Percentiles rank a stretch among this genome's conserved stretches.
phyloP scores from a whole-genome alignment of 805 yeast genomes.

The Lachancea meyersii region DNA sequence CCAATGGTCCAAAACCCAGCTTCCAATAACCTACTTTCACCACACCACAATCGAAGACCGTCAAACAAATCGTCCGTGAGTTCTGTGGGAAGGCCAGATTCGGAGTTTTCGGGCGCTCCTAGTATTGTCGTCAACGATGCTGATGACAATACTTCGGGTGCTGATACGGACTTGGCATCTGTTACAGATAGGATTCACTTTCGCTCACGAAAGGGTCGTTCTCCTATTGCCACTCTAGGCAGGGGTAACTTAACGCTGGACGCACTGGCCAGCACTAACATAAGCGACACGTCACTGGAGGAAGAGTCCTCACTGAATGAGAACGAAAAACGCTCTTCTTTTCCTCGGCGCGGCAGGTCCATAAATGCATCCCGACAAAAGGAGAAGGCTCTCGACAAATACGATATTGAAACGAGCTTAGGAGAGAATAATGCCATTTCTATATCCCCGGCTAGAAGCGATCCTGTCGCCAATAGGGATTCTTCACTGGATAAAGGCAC shows the following conservation, averaged over 20 bases:
- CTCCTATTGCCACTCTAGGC: conserved; percentile 47
- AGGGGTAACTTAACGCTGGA: conserved; percentile 45
- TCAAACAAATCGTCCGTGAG: neutral
- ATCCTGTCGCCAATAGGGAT: neutral
- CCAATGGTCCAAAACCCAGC: conserved; percentile 1
- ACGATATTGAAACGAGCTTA: neutral
- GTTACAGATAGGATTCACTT: conserved; percentile 25
- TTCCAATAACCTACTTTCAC: conserved; percentile 3
- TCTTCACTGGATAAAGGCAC: neutral
- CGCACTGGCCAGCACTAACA: conserved; percentile 17
- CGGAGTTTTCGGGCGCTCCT: conserved; percentile 2
- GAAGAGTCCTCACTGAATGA: neutral
- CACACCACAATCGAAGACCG: neutral
- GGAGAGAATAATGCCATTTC: neutral
- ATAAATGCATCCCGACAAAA: neutral
- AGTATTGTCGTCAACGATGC: conserved; percentile 6
- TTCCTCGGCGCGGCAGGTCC: neutral
- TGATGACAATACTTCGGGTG: conserved; percentile 3
- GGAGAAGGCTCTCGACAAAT: conserved; percentile 1
- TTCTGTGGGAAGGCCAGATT: neutral
- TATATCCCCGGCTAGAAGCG: conserved; percentile 5
- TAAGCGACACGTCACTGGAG: conserved; percentile 3
- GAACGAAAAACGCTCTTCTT: neutral
- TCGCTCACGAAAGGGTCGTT: conserved; percentile 36
- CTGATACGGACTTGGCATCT: conserved; percentile 18